These are phyloP conservation scores for Wallemia ichthyophaga DNA, from an alignment of 1,284 basidiomycete species.

Conservation along the genomic window DNA sequence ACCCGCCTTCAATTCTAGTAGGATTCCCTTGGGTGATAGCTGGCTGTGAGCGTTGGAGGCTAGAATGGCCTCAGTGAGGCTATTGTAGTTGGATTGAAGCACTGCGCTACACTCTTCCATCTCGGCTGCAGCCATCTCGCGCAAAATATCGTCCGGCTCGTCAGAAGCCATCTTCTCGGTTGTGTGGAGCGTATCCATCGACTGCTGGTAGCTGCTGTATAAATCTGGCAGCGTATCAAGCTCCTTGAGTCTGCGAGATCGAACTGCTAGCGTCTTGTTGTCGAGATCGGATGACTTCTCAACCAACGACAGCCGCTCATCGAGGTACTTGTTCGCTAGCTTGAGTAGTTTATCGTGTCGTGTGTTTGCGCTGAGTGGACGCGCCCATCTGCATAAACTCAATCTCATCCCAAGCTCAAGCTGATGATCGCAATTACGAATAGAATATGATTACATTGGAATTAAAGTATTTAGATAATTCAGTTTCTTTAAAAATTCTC, in stretches of 20 bases:
- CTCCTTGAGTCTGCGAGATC: not conserved
- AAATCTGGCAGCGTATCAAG: not conserved
- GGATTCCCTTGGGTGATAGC: conserved; percentile 17
- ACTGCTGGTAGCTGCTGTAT: not conserved
- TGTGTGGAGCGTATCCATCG: not conserved
- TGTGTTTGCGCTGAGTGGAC: no score
- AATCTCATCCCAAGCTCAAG: no score
- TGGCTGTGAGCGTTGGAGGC: not conserved
- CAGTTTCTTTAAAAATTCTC: not conserved
- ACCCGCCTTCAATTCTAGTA: conserved; percentile 72
- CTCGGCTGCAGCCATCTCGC: not conserved
- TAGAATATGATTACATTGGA: not conserved
- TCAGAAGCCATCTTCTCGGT: not conserved
- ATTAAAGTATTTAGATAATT: not conserved
- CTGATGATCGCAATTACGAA: no score
- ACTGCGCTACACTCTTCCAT: not conserved
- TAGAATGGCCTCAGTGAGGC: not conserved
- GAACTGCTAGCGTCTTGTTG: not conserved
- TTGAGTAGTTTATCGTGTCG: not conserved
- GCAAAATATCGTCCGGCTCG: not conserved
- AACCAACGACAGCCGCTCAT: not conserved
- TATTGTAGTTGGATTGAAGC: not conserved
- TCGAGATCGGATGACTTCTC: not conserved
- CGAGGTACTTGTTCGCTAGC: not conserved
- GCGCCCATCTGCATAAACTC: no score